Conservation (phyloP, 2,329 filamentous ascomycete genomes). For the Raffaelea albimanens region DNA sequence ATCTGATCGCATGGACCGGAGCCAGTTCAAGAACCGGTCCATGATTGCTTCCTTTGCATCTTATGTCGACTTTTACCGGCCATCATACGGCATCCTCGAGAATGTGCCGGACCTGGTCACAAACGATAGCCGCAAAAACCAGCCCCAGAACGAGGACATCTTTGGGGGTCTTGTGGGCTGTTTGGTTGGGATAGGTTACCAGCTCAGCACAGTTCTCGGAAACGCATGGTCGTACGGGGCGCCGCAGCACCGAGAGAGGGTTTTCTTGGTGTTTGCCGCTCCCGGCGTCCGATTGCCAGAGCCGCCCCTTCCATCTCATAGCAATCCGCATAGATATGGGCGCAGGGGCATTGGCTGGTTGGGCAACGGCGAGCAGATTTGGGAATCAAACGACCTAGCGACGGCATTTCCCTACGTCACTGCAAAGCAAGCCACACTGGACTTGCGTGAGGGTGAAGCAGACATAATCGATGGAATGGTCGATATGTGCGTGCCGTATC, state of each 20-base stretch:
- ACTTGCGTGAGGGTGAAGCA: slow-evolving; percentile 39
- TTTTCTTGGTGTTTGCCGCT: slow-evolving; percentile 65
- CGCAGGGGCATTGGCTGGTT: slow-evolving; percentile 39
- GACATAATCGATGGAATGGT: slow-evolving; percentile 49
- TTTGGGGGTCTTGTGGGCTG: slow-evolving; percentile 65
- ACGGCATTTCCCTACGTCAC: slow-evolving; percentile 54
- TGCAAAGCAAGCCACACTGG: slow-evolving; percentile 41
- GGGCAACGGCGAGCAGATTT: slow-evolving; percentile 52
- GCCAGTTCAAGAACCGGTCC: slow-evolving; percentile 61
- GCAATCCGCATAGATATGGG: slow-evolving; percentile 34
- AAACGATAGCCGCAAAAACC: slow-evolving; percentile 20
- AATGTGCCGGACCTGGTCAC: slow-evolving; percentile 63
- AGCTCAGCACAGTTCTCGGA: slow-evolving; percentile 56
- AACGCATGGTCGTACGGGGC: slow-evolving; percentile 63
- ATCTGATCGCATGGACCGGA: slow-evolving; percentile 37
- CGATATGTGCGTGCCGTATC: slow-evolving; percentile 52
- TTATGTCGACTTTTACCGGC: slow-evolving; percentile 64
- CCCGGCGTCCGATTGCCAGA: slow-evolving; percentile 50
- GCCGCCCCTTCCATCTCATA: slow-evolving; percentile 52
- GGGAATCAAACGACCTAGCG: slow-evolving; percentile 31
- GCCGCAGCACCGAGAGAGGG: slow-evolving; percentile 53
- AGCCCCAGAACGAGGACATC: slow-evolving; percentile 47
- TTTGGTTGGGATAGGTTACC: slow-evolving; percentile 69
- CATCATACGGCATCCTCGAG: slow-evolving; percentile 66
- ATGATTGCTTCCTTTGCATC: slow-evolving; percentile 69